Percentiles rank a stretch among this genome's conserved stretches.
These are phyloP conservation scores for Syzygium aqueum DNA, from an alignment of 345 rosid species.

Conservation along the genomic window DNA sequence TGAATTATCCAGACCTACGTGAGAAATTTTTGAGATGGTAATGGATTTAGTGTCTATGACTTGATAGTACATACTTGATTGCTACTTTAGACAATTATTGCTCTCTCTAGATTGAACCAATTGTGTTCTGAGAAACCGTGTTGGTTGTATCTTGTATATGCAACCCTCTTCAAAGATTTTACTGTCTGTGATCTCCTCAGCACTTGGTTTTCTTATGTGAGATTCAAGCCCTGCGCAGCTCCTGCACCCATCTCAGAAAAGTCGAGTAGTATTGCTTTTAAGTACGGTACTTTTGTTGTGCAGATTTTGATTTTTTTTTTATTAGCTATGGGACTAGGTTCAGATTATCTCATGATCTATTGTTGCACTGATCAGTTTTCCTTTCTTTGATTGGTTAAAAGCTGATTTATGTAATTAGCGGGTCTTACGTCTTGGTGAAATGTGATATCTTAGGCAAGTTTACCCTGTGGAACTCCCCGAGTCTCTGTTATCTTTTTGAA, in stretches of 20 bases:
- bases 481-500: not conserved
- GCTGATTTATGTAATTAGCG: not conserved
- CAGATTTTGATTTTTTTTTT: not conserved
- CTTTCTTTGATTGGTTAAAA: not conserved
- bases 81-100: not conserved
- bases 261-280: not conserved
- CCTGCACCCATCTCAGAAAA: not conserved
- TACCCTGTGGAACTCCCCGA: not conserved
- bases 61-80: not conserved
- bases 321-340: not conserved
- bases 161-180: not conserved
- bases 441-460: not conserved
- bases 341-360: not conserved
- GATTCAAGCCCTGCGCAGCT: not conserved
- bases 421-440: not conserved
- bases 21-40: not conserved
- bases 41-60: not conserved
- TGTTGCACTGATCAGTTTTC: not conserved
- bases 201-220: not conserved
- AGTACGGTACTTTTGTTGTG: not conserved
- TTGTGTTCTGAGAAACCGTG: not conserved
- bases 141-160: not conserved
- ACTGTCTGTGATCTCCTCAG: not conserved
- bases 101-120: not conserved
- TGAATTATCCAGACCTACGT: not conserved